Evolutionary conservation across 2,329 filamentous ascomycete genomes (phyloP).

Genomic region (Blastomyces silverae): DNA sequence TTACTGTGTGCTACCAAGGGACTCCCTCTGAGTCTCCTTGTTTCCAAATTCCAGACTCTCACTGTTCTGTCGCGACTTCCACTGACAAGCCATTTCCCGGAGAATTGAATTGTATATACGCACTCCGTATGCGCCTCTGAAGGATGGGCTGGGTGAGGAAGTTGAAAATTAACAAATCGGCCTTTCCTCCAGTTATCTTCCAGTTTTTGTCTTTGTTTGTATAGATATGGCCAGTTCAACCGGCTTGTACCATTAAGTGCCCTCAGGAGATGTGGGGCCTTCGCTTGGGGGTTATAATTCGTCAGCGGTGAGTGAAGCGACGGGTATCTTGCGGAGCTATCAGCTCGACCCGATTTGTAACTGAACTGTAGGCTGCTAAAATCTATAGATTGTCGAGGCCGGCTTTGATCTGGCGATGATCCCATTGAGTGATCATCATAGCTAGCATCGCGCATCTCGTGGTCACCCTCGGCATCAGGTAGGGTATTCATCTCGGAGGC

Average conservation of each 20-base stretch:
- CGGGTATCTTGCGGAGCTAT: conserved; percentile 1
- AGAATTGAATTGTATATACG: conserved; percentile 91
- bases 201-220: conserved; percentile 74
- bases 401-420: conserved; percentile 17
- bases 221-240: conserved; percentile 89
- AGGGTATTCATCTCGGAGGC: conserved; percentile 14
- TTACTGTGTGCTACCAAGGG: conserved; percentile 71
- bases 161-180: conserved; percentile 75
- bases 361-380: conserved; percentile 20
- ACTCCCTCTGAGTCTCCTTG: conserved; percentile 64
- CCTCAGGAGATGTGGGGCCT: conserved; percentile 31
- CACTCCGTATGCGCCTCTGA: conserved; percentile 85
- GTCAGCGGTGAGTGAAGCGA: conserved; percentile 1
- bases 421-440: conserved; percentile 24
- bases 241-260: conserved; percentile 41
- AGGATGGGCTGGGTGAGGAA: conserved; percentile 73
- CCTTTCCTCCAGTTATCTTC: conserved; percentile 90
- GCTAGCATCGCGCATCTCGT: conserved; percentile 39
- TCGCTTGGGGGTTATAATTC: conserved; percentile 20
- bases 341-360: conserved; percentile 20
- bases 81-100: conserved; percentile 77
- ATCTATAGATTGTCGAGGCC: conserved; percentile 23
- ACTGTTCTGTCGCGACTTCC: conserved; percentile 85
- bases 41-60: conserved; percentile 83
- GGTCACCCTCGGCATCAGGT: conserved; percentile 36